Base-by-base conservation (phyloP, 768 basidiomycete genomes). In the Tricholoma bakamatsutake region DNA sequence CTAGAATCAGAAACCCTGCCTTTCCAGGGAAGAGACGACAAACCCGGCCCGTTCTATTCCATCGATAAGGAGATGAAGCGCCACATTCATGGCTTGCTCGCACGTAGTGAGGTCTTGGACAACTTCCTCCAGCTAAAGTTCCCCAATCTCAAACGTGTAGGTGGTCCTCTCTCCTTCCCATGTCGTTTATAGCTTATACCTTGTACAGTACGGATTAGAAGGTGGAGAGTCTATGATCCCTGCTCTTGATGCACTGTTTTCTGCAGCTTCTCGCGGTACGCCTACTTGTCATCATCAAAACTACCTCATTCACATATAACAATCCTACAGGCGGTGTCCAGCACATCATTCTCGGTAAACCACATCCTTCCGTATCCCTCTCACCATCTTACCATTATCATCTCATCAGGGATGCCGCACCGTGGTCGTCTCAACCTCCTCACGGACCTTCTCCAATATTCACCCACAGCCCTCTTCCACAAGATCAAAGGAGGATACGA, bases 171-270 rank as follows among this genome's bases (percentile, higher is more conserved):
- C 37, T 13, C 4, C n/a, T 45, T 3, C 18, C 30, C 45, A 39
- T 18, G 15, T 55, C 8, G 12, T 54, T 33, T 28, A 43, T n/a
- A 4, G 24, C 37, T 35, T 7, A 58, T 21, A 39, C 28, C 17
- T 18, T 53, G 57, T 59, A 18, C 80, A 91, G 64, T 92, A 92
- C 68, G 93, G 90, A 0, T 76, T 95, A 35, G 93, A 97, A 69
- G 94, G 94, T 2, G 94, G 88, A 1, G 94, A 96, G 72, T 92
- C 90, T 2, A 95, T 96, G 93, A 70, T 97, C 24, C 88, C 92
- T 4, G 93, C 92, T 1, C 73, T 96, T 2, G 90, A 94, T 57
- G 75, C 82, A 0, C 68, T 97, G 15, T 91, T 97, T 62, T 72
- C 76, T 0, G 74, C 80, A 2, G 85, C 91, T 7, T 79, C 89